Evolutionary conservation across 129 eudicot genomes (phyloP).

Genomic region (Flaveria linearis): DNA sequence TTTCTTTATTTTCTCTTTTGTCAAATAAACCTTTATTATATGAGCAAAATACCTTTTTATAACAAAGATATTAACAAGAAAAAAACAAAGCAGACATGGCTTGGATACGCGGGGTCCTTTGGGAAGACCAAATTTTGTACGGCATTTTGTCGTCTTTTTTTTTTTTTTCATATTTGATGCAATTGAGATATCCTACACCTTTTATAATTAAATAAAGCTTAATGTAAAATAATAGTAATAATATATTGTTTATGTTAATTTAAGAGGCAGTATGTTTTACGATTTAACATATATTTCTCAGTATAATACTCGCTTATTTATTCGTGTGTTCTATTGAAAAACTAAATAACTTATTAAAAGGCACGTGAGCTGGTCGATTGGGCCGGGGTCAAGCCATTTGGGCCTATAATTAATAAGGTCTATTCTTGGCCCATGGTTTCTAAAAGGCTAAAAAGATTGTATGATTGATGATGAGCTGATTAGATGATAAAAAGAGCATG

Average conservation of each 20-base stretch:
- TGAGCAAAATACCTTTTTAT: background rate
- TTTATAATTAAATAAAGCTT: background rate
- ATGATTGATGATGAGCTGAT: too few species aligned
- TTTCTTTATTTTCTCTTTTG: background rate
- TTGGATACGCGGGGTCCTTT: conserved; percentile 40
- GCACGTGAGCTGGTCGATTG: too few species aligned
- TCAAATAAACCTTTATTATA: background rate
- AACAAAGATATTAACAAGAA: background rate
- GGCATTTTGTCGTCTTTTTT: conserved; percentile 34
- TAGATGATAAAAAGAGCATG: too few species aligned
- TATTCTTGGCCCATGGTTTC: too few species aligned
- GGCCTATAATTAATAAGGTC: too few species aligned
- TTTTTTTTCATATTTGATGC: conserved; percentile 17
- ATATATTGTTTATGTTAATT: background rate
- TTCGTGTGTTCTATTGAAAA: background rate
- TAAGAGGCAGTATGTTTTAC: background rate
- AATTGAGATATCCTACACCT: conserved; percentile 15
- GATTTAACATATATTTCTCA: background rate
- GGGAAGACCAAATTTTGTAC: conserved; percentile 40
- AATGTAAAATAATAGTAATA: background rate
- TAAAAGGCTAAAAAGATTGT: too few species aligned
- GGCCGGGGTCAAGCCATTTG: too few species aligned
- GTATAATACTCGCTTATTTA: background rate
- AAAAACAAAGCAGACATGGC: conserved; percentile 27
- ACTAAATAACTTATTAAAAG: too few species aligned